A percentile compares a stretch with the other conserved stretches of the same genome.
phyloP scores from a whole-genome alignment of 345 rosid genomes.

The Erucastrum elatum region DNA sequence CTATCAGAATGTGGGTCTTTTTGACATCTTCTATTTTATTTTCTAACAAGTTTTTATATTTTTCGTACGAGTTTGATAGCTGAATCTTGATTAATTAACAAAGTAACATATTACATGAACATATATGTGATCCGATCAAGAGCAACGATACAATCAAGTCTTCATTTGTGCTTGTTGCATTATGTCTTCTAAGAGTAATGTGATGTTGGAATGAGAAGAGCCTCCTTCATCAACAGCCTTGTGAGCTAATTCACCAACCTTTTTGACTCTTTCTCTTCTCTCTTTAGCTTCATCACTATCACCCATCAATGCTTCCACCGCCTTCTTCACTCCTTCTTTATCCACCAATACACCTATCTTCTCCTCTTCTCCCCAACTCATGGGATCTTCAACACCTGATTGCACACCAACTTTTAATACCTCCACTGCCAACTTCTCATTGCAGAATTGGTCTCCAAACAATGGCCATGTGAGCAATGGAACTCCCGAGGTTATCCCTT shows the following conservation, averaged over 20 bases:
- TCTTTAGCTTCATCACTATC: constrained; percentile 41
- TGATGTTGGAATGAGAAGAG: constrained; percentile 47
- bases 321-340: constrained; percentile 40
- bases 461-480: constrained; percentile 49
- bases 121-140: not conserved
- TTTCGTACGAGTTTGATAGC: not conserved
- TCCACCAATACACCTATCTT: constrained; percentile 45
- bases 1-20: not conserved
- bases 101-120: not conserved
- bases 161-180: constrained; percentile 19
- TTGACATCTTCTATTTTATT: not conserved
- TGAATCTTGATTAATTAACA: not conserved
- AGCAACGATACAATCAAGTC: not conserved
- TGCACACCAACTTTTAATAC: constrained; percentile 50
- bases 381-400: constrained; percentile 42
- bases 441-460: constrained; percentile 60
- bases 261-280: constrained; percentile 42
- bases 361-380: constrained; percentile 58
- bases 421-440: constrained; percentile 54
- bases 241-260: constrained; percentile 43
- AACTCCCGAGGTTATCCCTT: constrained; percentile 29
- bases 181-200: constrained; percentile 35
- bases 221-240: constrained; percentile 52
- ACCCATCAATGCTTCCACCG: constrained; percentile 47
- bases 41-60: not conserved